Conservation (phyloP, 192 early-diverging fungal genomes). For the Pilobolus umbonatus region DNA sequence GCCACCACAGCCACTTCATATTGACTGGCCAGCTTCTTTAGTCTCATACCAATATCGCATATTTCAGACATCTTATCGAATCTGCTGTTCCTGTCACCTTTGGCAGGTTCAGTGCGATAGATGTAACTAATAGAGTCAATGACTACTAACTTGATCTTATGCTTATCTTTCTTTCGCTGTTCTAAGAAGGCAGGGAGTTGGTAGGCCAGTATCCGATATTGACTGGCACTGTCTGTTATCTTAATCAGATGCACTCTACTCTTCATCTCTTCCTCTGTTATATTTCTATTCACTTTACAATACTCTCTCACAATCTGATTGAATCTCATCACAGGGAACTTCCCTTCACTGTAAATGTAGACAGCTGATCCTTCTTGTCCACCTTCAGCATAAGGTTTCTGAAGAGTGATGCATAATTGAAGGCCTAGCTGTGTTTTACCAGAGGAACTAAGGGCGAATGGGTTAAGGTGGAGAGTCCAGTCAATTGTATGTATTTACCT, state of each 20-base stretch:
- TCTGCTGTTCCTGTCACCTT: slow-evolving; percentile 7
- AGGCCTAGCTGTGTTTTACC: slow-evolving; percentile 88
- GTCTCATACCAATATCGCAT: slow-evolving; percentile 50
- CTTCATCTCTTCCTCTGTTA: slow-evolving; percentile 7
- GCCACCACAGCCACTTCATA: slow-evolving; percentile 68
- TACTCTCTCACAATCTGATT: slow-evolving; percentile 49
- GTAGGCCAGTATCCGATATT: slow-evolving; percentile 67
- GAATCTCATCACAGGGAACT: slow-evolving; percentile 60
- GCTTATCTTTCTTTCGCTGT: slow-evolving; percentile 18
- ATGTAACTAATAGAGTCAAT: slow-evolving; percentile 85
- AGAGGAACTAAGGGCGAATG: slow-evolving; percentile 43
- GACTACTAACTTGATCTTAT: slow-evolving; percentile 62
- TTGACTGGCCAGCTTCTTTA: slow-evolving; percentile 60
- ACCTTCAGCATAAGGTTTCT: slow-evolving; percentile 61
- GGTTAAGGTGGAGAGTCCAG: neutral
- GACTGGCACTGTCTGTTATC: slow-evolving; percentile 63
- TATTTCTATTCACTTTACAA: slow-evolving; percentile 13
- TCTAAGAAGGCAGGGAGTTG: slow-evolving; percentile 63
- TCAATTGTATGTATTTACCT: slow-evolving; percentile 32
- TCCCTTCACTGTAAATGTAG: slow-evolving; percentile 71
- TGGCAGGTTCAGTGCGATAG: slow-evolving; percentile 52
- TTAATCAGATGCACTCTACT: slow-evolving; percentile 59
- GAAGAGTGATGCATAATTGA: slow-evolving; percentile 70
- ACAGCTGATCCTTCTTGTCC: slow-evolving; percentile 44
- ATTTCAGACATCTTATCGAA: slow-evolving; percentile 46